Base-by-base conservation (phyloP, 1,139 yeast species). In the Kodamaea ohmeri region DNA sequence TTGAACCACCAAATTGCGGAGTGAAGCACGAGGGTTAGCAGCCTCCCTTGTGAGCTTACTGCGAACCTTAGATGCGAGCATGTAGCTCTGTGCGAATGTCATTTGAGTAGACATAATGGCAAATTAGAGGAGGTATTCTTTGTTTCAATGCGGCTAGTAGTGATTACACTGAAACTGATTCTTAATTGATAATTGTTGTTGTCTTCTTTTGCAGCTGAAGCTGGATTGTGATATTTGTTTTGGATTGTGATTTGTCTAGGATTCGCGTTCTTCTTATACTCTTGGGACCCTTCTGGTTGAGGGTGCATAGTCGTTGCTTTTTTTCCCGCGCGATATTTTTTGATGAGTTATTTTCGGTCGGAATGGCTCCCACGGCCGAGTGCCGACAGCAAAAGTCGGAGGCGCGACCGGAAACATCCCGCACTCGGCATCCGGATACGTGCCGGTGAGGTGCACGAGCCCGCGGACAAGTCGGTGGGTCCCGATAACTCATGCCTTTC, bases 41-140 rank as follows among this genome's bases (percentile, higher is more conserved):
- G 90, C 90, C 55, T 83, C 89, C 42, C 61, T 70, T 28, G 87
- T 77, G 25, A 85, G 73, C 63, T 83, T 84, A 28, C 73, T 53
- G 55, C 87, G 77, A 11, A 85, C 94, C 52, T 71, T 76, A 31
- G 83, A 73, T 24, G 92, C 90, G 42, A 84, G 70, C 21, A 76
- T 58, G 57, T 81, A 83, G 6, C 86, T 71, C 51, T 78, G 76
- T n/a, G 78, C 68, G 51, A 73, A 61, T 8, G 78, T 58, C 60
- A 64, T 28, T 8, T n/a, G 12, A 11, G 26, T 5, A 4, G 33
- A 27, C 37, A 35, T 35, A 9, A 4, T 17, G 29, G 5, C 15
- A 12, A 13, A n/a, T n/a, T n/a, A n/a, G n/a, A n/a, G n/a, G n/a
- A n/a, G n/a, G n/a, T n/a, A n/a, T n/a, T n/a, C n/a, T n/a, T n/a